phyloP scores from a whole-genome alignment of 2,329 filamentous ascomycete species.

The Fusarium xylarioides region DNA sequence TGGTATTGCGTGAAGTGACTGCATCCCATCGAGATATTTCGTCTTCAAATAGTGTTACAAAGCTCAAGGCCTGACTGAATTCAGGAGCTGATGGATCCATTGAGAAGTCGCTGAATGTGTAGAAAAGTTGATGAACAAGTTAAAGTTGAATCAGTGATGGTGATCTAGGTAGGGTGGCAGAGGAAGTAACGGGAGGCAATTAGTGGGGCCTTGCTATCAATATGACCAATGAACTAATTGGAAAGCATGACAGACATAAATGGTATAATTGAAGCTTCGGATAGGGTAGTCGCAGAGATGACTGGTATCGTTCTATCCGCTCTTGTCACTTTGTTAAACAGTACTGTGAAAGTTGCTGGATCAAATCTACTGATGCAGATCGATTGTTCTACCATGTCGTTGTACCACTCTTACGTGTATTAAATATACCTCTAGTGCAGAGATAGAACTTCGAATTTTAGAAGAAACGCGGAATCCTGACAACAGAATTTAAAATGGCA shows the following conservation, averaged over 20 bases:
- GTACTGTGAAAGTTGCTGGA: not conserved
- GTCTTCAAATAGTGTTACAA: constrained; percentile 40
- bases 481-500: not conserved
- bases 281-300: not conserved
- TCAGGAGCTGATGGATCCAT: not conserved
- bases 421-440: too few species aligned
- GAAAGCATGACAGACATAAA: not conserved
- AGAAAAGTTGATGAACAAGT: not conserved
- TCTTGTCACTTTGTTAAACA: not conserved
- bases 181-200: not conserved
- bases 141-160: not conserved
- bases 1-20: constrained; percentile 47
- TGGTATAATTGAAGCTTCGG: not conserved
- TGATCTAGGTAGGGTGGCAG: not conserved
- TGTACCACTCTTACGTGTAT: not conserved
- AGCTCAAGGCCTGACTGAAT: not conserved
- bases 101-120: not conserved
- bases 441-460: not conserved
- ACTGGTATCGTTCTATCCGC: not conserved
- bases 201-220: constrained; percentile 45
- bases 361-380: not conserved
- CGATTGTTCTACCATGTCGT: not conserved
- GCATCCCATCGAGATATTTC: constrained; percentile 50
- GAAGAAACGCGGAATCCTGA: not conserved
- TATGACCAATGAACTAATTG: constrained; percentile 42